phyloP scores from a whole-genome alignment of 805 yeast genomes.

The Alloascoidea hylecoeti region DNA sequence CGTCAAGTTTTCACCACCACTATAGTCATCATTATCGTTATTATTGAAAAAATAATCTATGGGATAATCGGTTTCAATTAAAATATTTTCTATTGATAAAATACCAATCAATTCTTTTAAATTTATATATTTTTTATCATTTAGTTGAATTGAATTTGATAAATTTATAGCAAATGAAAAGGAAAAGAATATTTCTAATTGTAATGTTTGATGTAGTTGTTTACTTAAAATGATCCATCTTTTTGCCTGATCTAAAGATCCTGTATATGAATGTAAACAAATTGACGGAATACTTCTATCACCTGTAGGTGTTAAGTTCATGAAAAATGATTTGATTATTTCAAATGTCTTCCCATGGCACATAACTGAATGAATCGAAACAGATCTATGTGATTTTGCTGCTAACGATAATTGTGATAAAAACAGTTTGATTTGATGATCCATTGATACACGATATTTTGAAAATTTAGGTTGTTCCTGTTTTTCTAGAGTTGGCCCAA shows the following conservation, averaged over 20 bases:
- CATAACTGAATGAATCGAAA: conserved; percentile 79
- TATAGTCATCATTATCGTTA: conserved; percentile 3
- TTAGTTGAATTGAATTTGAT: conserved; percentile 15
- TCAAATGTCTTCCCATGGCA: conserved; percentile 53
- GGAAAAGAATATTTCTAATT: conserved; percentile 28
- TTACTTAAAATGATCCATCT: conserved; percentile 26
- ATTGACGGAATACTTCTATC: conserved; percentile 21
- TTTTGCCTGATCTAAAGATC: conserved; percentile 57
- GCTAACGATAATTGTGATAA: conserved; percentile 42
- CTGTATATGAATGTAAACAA: conserved; percentile 77
- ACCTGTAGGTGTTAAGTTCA: not conserved
- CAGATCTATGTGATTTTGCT: conserved; percentile 25
- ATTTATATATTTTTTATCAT: conserved; percentile 15
- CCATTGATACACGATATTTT: conserved; percentile 39
- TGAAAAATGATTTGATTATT: no score
- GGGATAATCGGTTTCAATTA: conserved; percentile 41
- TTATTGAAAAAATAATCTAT: conserved; percentile 7
- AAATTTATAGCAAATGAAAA: conserved; percentile 36
- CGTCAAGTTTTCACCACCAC: conserved; percentile 14
- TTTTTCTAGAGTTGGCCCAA: conserved; percentile 21
- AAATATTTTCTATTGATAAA: conserved; percentile 21
- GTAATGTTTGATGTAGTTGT: conserved; percentile 9
- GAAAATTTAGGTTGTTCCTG: conserved; percentile 12
- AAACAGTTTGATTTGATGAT: conserved; percentile 53
- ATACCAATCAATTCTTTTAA: conserved; percentile 15